Evolutionary conservation across 768 basidiomycete species (phyloP), one percentile per base, ranked within the genome.

Genomic region (Coprinopsis marcescibilis): DNA sequence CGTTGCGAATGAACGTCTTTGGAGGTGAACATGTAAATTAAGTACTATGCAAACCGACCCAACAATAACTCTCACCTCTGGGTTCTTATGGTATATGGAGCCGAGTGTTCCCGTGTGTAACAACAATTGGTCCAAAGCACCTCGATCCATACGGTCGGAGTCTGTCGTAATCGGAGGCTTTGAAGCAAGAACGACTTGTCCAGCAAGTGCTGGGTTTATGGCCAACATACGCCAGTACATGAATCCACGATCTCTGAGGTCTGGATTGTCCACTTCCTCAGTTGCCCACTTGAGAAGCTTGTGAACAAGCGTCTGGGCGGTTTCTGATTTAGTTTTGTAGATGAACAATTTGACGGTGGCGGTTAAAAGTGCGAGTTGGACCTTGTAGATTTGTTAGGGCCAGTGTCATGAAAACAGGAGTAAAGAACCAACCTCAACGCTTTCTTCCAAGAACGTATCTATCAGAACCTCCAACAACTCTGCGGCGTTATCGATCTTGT

Each of bases 221-320:
- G 95, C 94, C 36, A 98, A 77, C 68, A 99, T 76, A 30, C 96
- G 83, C 96, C 96, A 99, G 67, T 98, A 99, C 88, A 99, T 98
- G 71, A 94, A 98, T 2, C 96, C 96, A 51, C 96, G 75, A 65
- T 99, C 96, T 26, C 96, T 79, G 17, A 99, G 72, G 70, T 99
- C 96, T 6, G 96, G 96, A 60, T 99, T 99, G 63, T 99, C 96
- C 45, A 96, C 83, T 55, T 96, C 89, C 62, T 99, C 95, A 5
- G 96, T 99, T 11, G 92, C 85, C 85, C 90, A 91, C 61, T 98
- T 97, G 35, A 99, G 73, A 4, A 98, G 88, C 60, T 93, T 96
- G 60, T 92, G 90, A 7, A 98, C 88, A 5, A 98, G 74, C 44
- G 87, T 82, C 60, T 96, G 94, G 4, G 87, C 80, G 8, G 80